Percentiles rank a stretch among this genome's conserved stretches.
These are phyloP conservation scores for Platanthera zijinensis DNA, from an alignment of 106 monocot species.

Conservation along the genomic window DNA sequence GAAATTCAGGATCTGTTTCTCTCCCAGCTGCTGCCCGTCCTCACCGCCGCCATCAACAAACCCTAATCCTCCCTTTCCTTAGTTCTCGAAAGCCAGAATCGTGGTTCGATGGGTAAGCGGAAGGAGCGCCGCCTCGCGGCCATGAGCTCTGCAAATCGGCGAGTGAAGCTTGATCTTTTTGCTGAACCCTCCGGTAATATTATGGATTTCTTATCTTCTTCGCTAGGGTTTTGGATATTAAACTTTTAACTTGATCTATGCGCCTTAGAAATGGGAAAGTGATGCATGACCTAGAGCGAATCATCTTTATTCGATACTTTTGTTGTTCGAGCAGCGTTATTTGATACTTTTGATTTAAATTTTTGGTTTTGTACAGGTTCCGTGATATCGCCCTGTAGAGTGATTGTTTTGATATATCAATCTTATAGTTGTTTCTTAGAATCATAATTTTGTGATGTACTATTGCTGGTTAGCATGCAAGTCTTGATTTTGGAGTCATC, in stretches of 20 bases:
- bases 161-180: conserved; percentile 94
- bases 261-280: background rate
- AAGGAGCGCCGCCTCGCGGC: conserved; percentile 94
- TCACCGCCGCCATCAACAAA: background rate
- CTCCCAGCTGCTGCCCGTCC: background rate
- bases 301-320: background rate
- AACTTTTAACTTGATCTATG: background rate
- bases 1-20: background rate
- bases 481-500: background rate
- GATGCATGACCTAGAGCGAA: background rate
- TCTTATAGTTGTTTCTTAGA: background rate
- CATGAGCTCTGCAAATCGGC: conserved; percentile 50
- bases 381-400: background rate
- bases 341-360: too few species aligned
- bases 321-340: background rate
- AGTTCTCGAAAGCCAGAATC: background rate
- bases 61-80: background rate
- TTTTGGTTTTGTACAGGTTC: too few species aligned
- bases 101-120: conserved; percentile 71
- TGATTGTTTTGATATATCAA: background rate
- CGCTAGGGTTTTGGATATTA: background rate
- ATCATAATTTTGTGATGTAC: background rate
- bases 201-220: background rate
- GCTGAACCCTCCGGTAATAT: conserved; percentile 81
- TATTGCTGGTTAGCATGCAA: background rate